Percentiles rank a stretch among this genome's conserved stretches.
These are phyloP conservation scores for Xylariales sp. DNA, from an alignment of 2,329 filamentous ascomycete genomes.

Conservation along the genomic window DNA sequence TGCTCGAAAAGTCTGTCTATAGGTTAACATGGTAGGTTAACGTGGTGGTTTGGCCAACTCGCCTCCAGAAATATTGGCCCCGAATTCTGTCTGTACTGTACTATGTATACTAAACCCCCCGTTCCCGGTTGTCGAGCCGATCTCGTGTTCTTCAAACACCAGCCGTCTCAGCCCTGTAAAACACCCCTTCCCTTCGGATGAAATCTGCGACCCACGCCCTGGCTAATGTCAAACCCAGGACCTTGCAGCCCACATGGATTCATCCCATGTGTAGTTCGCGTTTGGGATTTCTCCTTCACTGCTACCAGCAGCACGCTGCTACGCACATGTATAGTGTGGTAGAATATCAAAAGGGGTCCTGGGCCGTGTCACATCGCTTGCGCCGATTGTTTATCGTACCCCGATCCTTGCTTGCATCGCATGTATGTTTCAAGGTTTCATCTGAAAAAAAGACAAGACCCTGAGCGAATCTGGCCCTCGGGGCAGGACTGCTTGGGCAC, in stretches of 20 bases:
- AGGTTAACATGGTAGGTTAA: too few relatives aligned
- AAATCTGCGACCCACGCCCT: constrained; percentile 19
- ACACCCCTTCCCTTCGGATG: constrained; percentile 15
- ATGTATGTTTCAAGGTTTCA: constrained; percentile 34
- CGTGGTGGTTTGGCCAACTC: too few relatives aligned
- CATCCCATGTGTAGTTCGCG: constrained; percentile 28
- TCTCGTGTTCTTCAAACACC: constrained; percentile 28
- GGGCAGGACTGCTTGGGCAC: not conserved
- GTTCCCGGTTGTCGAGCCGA: constrained; percentile 11
- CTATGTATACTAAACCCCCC: too few relatives aligned
- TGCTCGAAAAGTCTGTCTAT: too few relatives aligned
- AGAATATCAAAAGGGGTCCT: constrained; percentile 29
- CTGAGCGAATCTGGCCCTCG: constrained; percentile 12
- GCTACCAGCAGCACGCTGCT: too few relatives aligned
- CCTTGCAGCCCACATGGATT: constrained; percentile 32
- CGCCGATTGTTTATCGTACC: constrained; percentile 25
- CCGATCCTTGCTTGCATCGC: constrained; percentile 9
- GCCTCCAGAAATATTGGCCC: too few relatives aligned
- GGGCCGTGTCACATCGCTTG: constrained; percentile 30
- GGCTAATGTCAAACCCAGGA: constrained; percentile 18
- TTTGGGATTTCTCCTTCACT: constrained; percentile 13
- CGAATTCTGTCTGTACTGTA: too few relatives aligned
- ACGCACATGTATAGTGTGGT: not conserved
- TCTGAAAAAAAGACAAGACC: not conserved
- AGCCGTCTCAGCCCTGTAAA: constrained; percentile 33